Percentiles rank a stretch among this genome's conserved stretches.
phyloP scores from a whole-genome alignment of 495 filamentous ascomycete genomes.

The Neurospora tetraspora region DNA sequence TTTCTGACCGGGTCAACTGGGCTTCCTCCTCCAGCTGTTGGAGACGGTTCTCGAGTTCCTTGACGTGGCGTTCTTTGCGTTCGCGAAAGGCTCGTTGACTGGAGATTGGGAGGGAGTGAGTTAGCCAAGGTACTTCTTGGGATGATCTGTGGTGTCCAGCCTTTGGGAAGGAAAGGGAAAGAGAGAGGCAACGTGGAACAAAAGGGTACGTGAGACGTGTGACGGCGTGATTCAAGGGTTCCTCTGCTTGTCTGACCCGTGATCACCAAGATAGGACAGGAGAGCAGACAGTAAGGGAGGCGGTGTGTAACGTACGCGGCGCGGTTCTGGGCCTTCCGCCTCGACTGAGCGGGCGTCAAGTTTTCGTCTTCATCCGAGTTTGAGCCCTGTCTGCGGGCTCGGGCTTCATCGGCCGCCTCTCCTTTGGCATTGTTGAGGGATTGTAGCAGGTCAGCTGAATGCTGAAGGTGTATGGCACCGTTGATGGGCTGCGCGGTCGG shows the following conservation, averaged over 20 bases:
- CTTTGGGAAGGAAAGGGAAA: background rate
- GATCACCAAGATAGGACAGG: background rate
- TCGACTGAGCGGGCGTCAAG: slow-evolving; percentile 66
- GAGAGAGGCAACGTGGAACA: background rate
- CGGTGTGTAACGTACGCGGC: slow-evolving; percentile 65
- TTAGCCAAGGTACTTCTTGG: slow-evolving; percentile 5
- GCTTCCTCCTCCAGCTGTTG: slow-evolving; percentile 53
- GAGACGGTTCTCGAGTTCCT: slow-evolving; percentile 83
- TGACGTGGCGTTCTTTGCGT: slow-evolving; percentile 88
- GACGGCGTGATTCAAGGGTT: background rate
- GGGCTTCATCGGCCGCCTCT: slow-evolving; percentile 19
- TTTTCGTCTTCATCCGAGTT: slow-evolving; percentile 47
- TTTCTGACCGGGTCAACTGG: slow-evolving; percentile 45
- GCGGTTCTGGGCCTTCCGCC: slow-evolving; percentile 91
- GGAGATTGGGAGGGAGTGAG: background rate
- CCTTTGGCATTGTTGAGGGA: slow-evolving; percentile 22
- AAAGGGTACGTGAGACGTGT: background rate
- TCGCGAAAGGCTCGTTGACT: slow-evolving; percentile 97
- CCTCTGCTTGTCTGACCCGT: background rate
- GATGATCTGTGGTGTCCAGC: background rate
- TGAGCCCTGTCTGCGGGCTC: slow-evolving; percentile 36
- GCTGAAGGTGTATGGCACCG: slow-evolving; percentile 13
- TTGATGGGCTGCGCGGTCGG: slow-evolving; percentile 16
- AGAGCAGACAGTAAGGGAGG: slow-evolving; percentile 1
- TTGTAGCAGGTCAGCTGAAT: slow-evolving; percentile 21